A percentile compares a stretch with the other conserved stretches of the same genome.
These are phyloP conservation scores for Rosa multiflora DNA, from an alignment of 306 rosid species.

Conservation along the genomic window DNA sequence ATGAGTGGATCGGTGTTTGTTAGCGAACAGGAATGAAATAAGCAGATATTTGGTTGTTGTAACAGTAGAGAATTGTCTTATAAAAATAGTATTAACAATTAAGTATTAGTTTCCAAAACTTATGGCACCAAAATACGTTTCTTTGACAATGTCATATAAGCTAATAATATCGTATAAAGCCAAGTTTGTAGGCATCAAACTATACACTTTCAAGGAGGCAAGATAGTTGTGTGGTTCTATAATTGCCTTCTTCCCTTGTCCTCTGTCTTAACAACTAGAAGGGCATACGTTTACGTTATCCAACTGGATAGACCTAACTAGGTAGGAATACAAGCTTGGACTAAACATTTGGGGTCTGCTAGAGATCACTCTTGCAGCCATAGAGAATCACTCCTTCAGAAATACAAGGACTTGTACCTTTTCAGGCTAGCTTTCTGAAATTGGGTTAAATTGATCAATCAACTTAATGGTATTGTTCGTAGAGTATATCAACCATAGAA, in stretches of 20 bases:
- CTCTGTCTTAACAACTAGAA: neutral
- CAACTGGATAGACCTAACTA: neutral
- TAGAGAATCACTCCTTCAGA: neutral
- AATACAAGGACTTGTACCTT: neutral
- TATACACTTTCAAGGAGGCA: conserved; percentile 22
- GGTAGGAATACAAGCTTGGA: neutral
- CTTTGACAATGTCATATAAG: conserved; percentile 20
- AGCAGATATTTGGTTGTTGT: neutral
- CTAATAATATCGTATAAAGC: neutral
- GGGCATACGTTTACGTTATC: conserved; percentile 4
- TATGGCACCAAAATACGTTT: conserved; percentile 9
- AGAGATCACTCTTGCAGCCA: neutral
- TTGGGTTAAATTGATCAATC: neutral
- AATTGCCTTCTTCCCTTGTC: neutral
- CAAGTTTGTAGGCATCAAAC: conserved; percentile 16
- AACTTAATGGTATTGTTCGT: neutral
- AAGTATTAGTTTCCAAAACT: neutral
- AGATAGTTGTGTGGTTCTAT: conserved; percentile 12
- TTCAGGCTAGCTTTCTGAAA: neutral
- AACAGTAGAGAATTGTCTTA: neutral
- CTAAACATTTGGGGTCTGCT: neutral
- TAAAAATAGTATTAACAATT: no score
- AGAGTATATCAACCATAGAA: neutral
- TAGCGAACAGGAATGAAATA: conserved; percentile 2
- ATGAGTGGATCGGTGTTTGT: neutral